Evolutionary conservation across 306 rosid genomes (phyloP), one percentile per base, ranked within the genome.

Genomic region (Castanea mollissima): DNA sequence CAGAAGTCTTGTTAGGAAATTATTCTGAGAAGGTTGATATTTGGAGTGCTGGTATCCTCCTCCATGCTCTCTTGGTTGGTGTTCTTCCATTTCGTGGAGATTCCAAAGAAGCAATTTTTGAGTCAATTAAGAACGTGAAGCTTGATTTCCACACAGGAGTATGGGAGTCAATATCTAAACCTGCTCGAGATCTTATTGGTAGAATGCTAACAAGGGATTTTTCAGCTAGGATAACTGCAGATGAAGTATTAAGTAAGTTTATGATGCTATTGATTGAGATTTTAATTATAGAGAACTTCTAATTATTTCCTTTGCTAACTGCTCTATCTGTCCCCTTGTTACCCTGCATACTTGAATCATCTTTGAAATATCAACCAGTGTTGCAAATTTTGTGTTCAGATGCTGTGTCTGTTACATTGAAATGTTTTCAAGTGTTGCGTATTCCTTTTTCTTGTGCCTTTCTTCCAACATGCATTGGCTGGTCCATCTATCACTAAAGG

Each of bases 11-110:
- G 84, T 56, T 69, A 9, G 98, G 97, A 20, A 88, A 85, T 69
- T 96, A 96, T 75, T 83, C 91, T 7, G 97, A 93, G 90, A 93
- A 91, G 89, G 99, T 91, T 67, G 99, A 96, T 87, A 84, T 93
- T 76, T 96, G 99, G 99, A 96, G 99, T 87, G 98, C 99, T 64
- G 99, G 98, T 65, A 97, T 96, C 73, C 97, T 96, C 80, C 85
- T 96, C 76, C 94, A 96, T 54, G 93, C 89, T n/a, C 92, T 96
- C 80, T 87, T 96, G 84, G 91, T 86, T 69, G 98, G 98, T 69
- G 23, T 69, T 70, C 97, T 96, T 84, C 99, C 99, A 38, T 96
- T 96, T 76, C 91, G 89, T 75, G 99, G 98, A 21, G 92, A 91
- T 80, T 89, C 98, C 20, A 78, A 91, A 81, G 99, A 90, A 89